Evolutionary conservation across 805 yeast species (phyloP), one percentile per base, ranked within the genome.

Genomic region (Crinitomyces ghanaensis): DNA sequence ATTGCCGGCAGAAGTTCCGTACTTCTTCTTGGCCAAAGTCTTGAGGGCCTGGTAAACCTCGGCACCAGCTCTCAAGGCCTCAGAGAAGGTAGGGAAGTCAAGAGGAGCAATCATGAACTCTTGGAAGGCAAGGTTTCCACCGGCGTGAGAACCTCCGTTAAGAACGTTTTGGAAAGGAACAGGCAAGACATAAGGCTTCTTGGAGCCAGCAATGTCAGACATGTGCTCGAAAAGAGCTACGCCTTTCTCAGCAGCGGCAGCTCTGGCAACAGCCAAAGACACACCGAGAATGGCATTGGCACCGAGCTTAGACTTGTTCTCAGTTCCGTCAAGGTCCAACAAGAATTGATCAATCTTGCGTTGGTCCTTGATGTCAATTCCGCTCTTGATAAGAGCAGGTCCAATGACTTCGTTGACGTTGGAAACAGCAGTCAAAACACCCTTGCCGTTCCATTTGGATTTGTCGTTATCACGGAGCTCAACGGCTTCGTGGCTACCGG

Each of bases 61-160:
- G 44, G 95, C 64, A 63, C 97, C 97, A 49, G 83, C 81, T 74
- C 95, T 83, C 65, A 91, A 66, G 53, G 94, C 97, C 70, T 88
- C 97, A 47, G 93, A 60, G 78, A 88, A 91, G 42, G 88, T 56
- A 54, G 74, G 68, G 53, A 95, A 95, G 55, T 77, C 88, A 50
- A 80, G 70, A 68, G 98, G 97, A 45, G 82, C 97, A 68, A 88
- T 83, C 97, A 88, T 91, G 74, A 88, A 88, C 74, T 88, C 98
- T 74, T 88, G 98, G 79, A 88, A 76, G 55, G 98, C 98, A 51
- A 88, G 72, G 60, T 88, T 78, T 71, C 98, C 98, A 72, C 98
- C 98, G 58, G 98, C 98, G 70, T 88, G 98, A 58, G 94, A 80
- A 67, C 98, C 98, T 74, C 98, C 98, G 78, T 88, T 88, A 65